A percentile compares a stretch with the other conserved stretches of the same genome.
Evolutionary conservation across 2,329 filamentous ascomycete species (phyloP).

Genomic region (Penicillium sp.): DNA sequence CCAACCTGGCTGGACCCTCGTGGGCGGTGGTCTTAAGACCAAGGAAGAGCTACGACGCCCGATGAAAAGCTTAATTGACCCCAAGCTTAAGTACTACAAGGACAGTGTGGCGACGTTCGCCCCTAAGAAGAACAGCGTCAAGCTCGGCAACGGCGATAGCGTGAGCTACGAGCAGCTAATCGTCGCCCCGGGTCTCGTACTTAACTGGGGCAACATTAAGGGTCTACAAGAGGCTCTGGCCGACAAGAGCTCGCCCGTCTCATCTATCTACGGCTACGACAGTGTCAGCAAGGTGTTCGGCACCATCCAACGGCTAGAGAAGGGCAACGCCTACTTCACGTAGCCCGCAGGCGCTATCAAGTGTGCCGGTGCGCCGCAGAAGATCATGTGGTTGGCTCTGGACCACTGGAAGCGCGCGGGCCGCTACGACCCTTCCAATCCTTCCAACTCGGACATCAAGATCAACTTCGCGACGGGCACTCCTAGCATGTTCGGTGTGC

Average conservation of each 20-base stretch:
- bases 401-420: constrained; percentile 55
- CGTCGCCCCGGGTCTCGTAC: constrained; percentile 54
- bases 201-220: constrained; percentile 50
- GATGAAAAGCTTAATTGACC: constrained; percentile 50
- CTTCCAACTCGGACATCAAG: constrained; percentile 43
- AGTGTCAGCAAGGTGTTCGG: constrained; percentile 51
- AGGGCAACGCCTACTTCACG: constrained; percentile 55
- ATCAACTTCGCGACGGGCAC: constrained; percentile 55
- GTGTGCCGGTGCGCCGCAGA: constrained; percentile 59
- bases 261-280: constrained; percentile 56
- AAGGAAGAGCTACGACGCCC: constrained; percentile 55
- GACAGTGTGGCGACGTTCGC: constrained; percentile 48
- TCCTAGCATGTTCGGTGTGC: constrained; percentile 56
- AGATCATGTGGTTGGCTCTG: constrained; percentile 58
- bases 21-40: constrained; percentile 60
- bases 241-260: constrained; percentile 47
- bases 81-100: constrained; percentile 59
- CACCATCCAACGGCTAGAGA: constrained; percentile 45
- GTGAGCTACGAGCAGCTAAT: constrained; percentile 61
- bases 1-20: constrained; percentile 65
- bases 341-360: constrained; percentile 56
- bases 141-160: constrained; percentile 51
- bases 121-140: constrained; percentile 55
- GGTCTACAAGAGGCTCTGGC: constrained; percentile 55
- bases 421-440: constrained; percentile 44